Percentiles rank a stretch among this genome's conserved stretches.
phyloP scores from a whole-genome alignment of 163 green algal species.

The Chlorella variabilis region DNA sequence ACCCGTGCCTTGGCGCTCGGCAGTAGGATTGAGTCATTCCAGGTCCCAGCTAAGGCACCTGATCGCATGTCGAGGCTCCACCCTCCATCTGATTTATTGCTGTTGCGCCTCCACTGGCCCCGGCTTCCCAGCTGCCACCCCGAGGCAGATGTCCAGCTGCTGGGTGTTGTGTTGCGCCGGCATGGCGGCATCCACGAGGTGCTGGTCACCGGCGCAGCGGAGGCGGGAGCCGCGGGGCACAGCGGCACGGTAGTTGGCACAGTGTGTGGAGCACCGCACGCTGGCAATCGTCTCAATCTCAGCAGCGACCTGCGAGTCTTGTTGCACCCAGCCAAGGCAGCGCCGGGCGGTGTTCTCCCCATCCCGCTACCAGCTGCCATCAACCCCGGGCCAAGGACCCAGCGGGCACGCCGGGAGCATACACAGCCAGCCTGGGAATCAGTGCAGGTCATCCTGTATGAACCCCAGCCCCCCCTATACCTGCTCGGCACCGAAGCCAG shows the following conservation, averaged over 20 bases:
- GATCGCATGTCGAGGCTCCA: too few species aligned
- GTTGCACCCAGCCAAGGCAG: neutral
- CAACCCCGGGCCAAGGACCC: too few species aligned
- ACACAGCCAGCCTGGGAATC: neutral
- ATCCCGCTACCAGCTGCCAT: neutral
- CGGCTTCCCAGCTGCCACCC: neutral
- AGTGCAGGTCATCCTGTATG: neutral
- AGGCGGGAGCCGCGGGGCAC: neutral
- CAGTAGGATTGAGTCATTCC: too few species aligned
- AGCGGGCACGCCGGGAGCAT: neutral
- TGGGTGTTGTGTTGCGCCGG: neutral
- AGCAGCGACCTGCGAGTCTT: too few species aligned
- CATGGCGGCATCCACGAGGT: neutral
- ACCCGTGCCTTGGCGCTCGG: too few species aligned
- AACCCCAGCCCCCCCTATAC: neutral
- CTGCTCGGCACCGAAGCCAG: neutral
- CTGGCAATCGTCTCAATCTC: neutral
- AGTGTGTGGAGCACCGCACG: too few species aligned
- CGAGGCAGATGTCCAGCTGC: neutral
- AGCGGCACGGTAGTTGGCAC: neutral
- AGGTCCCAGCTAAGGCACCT: too few species aligned
- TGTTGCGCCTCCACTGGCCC: slow-evolving; percentile 8
- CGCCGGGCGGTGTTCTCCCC: neutral
- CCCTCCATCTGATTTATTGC: too few species aligned
- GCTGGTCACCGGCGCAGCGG: neutral